Evolutionary conservation across 768 basidiomycete genomes (phyloP), one percentile per base, ranked within the genome.

Genomic region (Lactarius indigo): DNA sequence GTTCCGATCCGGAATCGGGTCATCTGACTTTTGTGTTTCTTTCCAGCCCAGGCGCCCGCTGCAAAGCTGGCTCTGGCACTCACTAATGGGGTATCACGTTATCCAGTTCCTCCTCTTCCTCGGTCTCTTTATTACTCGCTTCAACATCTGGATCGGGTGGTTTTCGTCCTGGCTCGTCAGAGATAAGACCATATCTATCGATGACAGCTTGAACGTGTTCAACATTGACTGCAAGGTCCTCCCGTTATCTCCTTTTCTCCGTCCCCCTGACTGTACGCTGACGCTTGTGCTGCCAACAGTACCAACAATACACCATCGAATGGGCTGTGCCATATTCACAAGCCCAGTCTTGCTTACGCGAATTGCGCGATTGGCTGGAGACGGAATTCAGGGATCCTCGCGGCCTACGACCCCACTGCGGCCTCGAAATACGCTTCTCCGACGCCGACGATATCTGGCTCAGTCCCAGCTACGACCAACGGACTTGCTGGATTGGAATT

Each of bases 401-500:
- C 54, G 96, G 96, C 13, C 79, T 96, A 56, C 84, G 92, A 35
- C 90, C 92, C 2, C 95, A 98, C 75, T 97, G 94, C 75, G 91
- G 93, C 1, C 83, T 99, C 72, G 97, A 98, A 79, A 85, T 99
- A 61, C 85, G 97, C 12, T 95, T 92, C 76, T 90, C 93, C 54
- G 86, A 87, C 17, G 81, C 82, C 28, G 97, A 98, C 76, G 92
- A 97, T 73, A 91, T 97, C 61, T 98, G 93, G 93, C 81, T 99
- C 37, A 94, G 91, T 75, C 97, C 97, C 2, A 89, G 90, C 73
- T 86, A 85, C 73, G 89, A 88, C 61, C 83, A 86, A 64, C 80
- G 78, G 74, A 95, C 91, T 9, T 91, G 89, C 71, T 99, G 95
- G 91, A 92, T 99, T 66, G 97, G 97, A n/a, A 87, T 98, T 61